Evolutionary conservation across 768 basidiomycete genomes (phyloP), one percentile per base, ranked within the genome.

Genomic region (Russula brevipes): DNA sequence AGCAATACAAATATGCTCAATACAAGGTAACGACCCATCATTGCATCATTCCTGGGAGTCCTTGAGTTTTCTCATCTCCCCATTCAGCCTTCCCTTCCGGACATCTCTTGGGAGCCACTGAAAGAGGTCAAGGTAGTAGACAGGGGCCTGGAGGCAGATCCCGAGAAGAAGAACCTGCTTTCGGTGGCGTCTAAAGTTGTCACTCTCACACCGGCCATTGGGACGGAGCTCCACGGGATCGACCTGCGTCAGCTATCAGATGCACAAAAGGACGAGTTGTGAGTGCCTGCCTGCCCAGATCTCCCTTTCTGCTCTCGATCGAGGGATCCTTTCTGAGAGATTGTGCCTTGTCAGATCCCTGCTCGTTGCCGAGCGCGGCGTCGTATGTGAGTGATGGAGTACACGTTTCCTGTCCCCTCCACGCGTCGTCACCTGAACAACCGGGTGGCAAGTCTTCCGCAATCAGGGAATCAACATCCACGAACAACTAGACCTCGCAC

Each of bases 251-350:
- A 88, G 69, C 77, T 91, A 9, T 79, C 85, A 2, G 76, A 80
- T 60, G 62, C 75, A 35, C 89, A 92, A 73, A 91, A 89, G 74
- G 88, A 92, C 69, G 90, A 92, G 69, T 78, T 91, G 88, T 89
- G 66, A 66, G 84, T 73, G 41, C 49, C 1, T 2, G 24, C 52
- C 11, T 4, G 2, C n/a, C n/a, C n/a, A n/a, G 53, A 44, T 24
- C 24, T 24, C 24, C 24, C 35, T 49, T 42, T 33, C 19, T 54
- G 24, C 19, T 35, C n/a, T n/a, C 11, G 0, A 12, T 24, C 47
- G 38, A n/a, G 12, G 2, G 8, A 17, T 14, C 2, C 46, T 39
- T n/a, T 33, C 53, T 30, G 14, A 36, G 39, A 52, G 52, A 57
- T 51, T 47, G 42, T 35, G 17, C 36, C 38, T 58, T 35, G 63